These are phyloP conservation scores for Stachybotrys echinatus DNA, from an alignment of 2,329 filamentous ascomycete genomes.

Conservation along the genomic window DNA sequence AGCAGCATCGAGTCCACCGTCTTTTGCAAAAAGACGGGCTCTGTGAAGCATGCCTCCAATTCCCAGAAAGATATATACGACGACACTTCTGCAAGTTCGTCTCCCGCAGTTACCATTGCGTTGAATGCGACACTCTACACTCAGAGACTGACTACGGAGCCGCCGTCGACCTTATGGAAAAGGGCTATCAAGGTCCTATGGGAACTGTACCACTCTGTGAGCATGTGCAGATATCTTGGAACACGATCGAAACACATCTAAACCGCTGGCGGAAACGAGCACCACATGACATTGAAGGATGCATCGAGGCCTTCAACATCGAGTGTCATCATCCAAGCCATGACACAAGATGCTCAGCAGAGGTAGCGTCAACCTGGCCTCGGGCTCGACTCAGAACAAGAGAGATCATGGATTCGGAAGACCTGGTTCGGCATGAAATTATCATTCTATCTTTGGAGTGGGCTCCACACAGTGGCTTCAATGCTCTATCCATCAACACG, in stretches of 20 bases:
- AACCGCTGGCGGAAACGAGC: neutral
- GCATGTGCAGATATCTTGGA: neutral
- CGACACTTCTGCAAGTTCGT: too few relatives aligned
- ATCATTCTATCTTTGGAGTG: neutral
- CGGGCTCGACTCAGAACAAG: neutral
- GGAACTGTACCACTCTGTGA: neutral
- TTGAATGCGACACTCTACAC: too few relatives aligned
- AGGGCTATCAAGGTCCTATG: neutral
- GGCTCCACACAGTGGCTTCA: neutral
- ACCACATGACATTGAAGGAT: neutral
- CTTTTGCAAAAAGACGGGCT: too few relatives aligned
- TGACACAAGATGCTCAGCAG: neutral
- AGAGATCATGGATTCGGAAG: neutral
- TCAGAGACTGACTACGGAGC: too few relatives aligned
- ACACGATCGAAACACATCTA: neutral
- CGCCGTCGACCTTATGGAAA: too few relatives aligned
- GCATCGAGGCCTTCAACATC: neutral
- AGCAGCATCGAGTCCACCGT: too few relatives aligned
- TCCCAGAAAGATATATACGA: too few relatives aligned
- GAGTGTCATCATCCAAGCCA: conserved; percentile 1
- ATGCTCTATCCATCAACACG: neutral
- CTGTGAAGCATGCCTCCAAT: too few relatives aligned
- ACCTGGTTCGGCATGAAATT: neutral
- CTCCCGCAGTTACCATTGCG: too few relatives aligned
- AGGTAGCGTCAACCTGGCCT: neutral